phyloP scores from a whole-genome alignment of 108 stramenopile species.

The Nannochloropsis salina region DNA sequence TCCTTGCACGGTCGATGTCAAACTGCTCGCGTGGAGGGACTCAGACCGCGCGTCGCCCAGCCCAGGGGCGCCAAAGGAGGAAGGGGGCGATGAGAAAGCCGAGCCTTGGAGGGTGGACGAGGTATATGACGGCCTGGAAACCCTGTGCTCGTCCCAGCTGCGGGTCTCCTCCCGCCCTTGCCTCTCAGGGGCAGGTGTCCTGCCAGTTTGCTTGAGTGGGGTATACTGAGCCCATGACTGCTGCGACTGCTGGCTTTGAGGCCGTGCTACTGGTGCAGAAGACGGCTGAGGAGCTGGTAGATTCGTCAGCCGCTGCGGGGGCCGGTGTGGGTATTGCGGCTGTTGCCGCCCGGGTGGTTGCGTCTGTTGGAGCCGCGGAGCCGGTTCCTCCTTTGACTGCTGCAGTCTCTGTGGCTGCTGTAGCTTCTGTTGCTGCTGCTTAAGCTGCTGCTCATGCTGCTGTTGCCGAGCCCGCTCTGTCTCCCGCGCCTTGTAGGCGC shows the following conservation, averaged over 20 bases:
- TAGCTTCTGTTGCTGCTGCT: background rate
- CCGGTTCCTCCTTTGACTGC: background rate
- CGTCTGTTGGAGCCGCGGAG: background rate
- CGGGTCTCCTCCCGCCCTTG: too few relatives aligned
- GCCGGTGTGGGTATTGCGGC: background rate
- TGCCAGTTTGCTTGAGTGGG: too few relatives aligned
- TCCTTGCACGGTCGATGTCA: too few relatives aligned
- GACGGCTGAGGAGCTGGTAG: too few relatives aligned
- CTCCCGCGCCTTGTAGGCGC: background rate
- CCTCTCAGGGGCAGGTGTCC: too few relatives aligned
- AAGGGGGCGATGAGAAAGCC: background rate
- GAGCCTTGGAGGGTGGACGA: background rate
- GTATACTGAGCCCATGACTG: too few relatives aligned
- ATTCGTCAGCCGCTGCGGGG: background rate
- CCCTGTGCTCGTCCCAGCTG: too few relatives aligned
- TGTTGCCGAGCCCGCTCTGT: background rate
- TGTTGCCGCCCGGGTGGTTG: background rate
- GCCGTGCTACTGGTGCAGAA: too few relatives aligned
- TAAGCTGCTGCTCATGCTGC: background rate
- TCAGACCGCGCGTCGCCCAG: too few relatives aligned
- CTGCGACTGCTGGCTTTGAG: too few relatives aligned
- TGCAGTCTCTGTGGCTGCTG: background rate
- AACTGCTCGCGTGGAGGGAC: too few relatives aligned
- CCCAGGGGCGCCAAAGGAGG: background rate
- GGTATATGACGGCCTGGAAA: too few relatives aligned